Evolutionary conservation across 495 filamentous ascomycete species (phyloP).

Genomic region (Hypoxylon cercidicola): DNA sequence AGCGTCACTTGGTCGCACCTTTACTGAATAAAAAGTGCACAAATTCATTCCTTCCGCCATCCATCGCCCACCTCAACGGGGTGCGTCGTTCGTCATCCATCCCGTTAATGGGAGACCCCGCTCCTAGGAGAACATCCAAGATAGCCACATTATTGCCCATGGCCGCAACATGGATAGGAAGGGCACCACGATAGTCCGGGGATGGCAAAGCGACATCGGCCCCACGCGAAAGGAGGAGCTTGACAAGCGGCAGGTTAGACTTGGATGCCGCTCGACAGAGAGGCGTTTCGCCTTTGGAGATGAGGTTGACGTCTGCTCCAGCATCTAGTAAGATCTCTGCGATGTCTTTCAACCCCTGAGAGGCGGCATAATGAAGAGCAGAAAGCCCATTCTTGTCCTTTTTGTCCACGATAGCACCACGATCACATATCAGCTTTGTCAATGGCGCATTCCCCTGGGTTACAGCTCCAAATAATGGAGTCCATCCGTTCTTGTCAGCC

Average conservation of each 20-base stretch:
- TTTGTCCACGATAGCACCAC: conserved; percentile 40
- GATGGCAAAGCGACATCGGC: conserved; percentile 23
- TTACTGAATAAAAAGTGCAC: conserved; percentile 34
- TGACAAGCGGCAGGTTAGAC: conserved; percentile 26
- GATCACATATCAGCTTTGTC: conserved; percentile 40
- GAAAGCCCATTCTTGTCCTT: conserved; percentile 36
- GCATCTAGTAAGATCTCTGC: conserved; percentile 36
- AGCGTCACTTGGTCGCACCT: conserved; percentile 25
- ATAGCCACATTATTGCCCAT: conserved; percentile 40
- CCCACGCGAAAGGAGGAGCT: conserved; percentile 19
- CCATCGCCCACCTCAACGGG: conserved; percentile 36
- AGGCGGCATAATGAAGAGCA: conserved; percentile 43
- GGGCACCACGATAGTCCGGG: conserved; percentile 24
- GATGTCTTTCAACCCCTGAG: conserved; percentile 36
- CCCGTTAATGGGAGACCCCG: conserved; percentile 46
- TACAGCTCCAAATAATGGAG: conserved; percentile 41
- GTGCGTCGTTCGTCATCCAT: conserved; percentile 46
- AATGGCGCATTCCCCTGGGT: conserved; percentile 34
- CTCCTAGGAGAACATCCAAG: conserved; percentile 43
- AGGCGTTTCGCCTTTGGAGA: conserved; percentile 34
- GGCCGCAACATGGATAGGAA: conserved; percentile 31
- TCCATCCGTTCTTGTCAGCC: conserved; percentile 30
- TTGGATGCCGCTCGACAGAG: conserved; percentile 34
- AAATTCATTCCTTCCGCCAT: conserved; percentile 30
- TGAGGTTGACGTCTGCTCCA: conserved; percentile 39